Base-by-base conservation (phyloP, 2,329 filamentous ascomycete species). In the Blastomyces emzantsi region DNA sequence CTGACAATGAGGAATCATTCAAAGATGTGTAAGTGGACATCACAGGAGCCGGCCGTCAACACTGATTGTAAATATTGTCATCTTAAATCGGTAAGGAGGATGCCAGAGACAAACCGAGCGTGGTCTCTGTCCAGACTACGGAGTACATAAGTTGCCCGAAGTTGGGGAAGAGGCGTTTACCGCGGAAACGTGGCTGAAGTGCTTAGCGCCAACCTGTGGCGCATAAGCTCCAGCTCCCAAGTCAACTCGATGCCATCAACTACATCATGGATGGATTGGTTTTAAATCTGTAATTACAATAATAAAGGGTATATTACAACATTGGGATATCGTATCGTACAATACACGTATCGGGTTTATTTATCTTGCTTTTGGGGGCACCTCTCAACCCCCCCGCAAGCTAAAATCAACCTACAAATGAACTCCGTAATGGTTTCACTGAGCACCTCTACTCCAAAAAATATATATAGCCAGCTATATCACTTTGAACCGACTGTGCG, bases 11-110 rank as follows among this genome's bases (percentile, higher is more conserved):
- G 22, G 15, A 51, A 58, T 22, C 61, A 64, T 47, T 67, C 58
- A 49, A 30, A 45, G 45, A 58, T 47, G 62, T 57, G n/a, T 61
- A 63, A 63, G 43, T 55, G 62, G 65, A 62, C 55, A 65, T 63
- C 56, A 58, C 59, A 60, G 22, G 17, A 62, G 9, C 41, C 11
- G n/a, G 15, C 22, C 22, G 22, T n/a, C 8, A 19, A 36, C 15
- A n/a, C 19, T 49, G 15, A 17, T 36, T 28, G 51, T 15, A 55
- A 56, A 28, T 39, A 61, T 6, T 33, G 43, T 17, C 13, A n/a
- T 54, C 6, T 22, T 61, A 45, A 28, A 17, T 22, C 19, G 25
- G 39, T 13, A 30, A 47, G 7, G 17, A 60, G 57, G 57, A 33
- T 60, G 55, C 11, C 4, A 6, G n/a, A n/a, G 55, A 17, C 30